Evolutionary conservation across 129 eudicot genomes (phyloP).

Genomic region (Logfia minima): DNA sequence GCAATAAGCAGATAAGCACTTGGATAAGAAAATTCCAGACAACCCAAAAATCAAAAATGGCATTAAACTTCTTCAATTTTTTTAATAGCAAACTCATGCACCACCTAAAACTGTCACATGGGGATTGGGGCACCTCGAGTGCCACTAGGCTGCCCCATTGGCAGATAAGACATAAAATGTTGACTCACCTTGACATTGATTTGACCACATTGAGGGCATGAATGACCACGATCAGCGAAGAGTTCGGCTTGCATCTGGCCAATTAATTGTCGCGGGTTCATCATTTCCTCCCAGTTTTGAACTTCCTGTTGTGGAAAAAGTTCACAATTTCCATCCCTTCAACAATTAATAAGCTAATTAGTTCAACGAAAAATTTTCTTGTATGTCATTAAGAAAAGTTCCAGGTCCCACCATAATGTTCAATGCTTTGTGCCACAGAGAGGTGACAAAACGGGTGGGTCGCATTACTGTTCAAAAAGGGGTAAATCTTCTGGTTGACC

Average conservation of each 20-base stretch:
- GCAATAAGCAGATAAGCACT: not conserved
- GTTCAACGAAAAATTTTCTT: not conserved
- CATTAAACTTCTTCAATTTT: no score
- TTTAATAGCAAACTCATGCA: no score
- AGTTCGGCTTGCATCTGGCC: constrained; percentile 49
- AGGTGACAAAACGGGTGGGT: not conserved
- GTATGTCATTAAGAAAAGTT: not conserved
- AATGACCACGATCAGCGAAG: constrained; percentile 43
- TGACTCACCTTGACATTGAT: constrained; percentile 57
- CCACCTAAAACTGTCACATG: no score
- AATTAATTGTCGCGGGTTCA: constrained; percentile 50
- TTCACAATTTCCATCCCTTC: constrained; percentile 66
- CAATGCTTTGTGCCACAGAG: not conserved
- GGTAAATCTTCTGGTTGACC: not conserved
- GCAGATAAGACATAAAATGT: not conserved
- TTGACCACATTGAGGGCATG: constrained; percentile 83
- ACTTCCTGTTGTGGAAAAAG: constrained; percentile 68
- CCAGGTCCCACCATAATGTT: not conserved
- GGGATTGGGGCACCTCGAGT: no score
- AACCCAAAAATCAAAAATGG: no score
- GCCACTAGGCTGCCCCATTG: no score
- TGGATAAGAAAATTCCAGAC: no score
- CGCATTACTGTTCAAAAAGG: not conserved
- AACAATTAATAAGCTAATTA: constrained; percentile 25
- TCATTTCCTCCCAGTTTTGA: constrained; percentile 57